Evolutionary conservation across 2,329 filamentous ascomycete species (phyloP).

Genomic region (Microdochium bolleyi): DNA sequence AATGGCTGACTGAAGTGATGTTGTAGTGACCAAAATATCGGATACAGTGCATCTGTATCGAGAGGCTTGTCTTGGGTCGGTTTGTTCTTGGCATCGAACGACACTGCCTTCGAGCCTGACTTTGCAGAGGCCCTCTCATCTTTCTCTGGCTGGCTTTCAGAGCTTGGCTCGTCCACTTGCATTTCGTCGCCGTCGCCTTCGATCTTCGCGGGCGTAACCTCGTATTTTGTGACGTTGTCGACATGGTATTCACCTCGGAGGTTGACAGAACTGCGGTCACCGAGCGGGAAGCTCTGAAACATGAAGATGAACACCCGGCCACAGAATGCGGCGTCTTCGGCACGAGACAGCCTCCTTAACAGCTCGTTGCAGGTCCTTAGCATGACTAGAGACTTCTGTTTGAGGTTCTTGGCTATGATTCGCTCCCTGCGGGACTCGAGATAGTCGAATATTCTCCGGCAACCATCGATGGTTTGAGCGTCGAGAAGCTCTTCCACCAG

Average conservation of each 20-base stretch:
- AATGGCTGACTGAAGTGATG: conserved; percentile 87
- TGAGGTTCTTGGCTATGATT: conserved; percentile 73
- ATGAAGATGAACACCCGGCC: conserved; percentile 97
- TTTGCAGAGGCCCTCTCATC: conserved; percentile 18
- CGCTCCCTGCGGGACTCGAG: conserved; percentile 87
- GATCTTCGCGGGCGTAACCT: conserved; percentile 40
- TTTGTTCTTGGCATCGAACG: conserved; percentile 34
- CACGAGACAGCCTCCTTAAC: conserved; percentile 84
- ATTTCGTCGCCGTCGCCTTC: conserved; percentile 41
- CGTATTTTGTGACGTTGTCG: conserved; percentile 86
- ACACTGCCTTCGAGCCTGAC: conserved; percentile 31
- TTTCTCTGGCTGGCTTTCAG: conserved; percentile 19
- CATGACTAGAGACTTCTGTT: conserved; percentile 80
- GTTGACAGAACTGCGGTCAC: conserved; percentile 96
- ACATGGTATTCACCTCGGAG: conserved; percentile 90
- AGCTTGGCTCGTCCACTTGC: conserved; percentile 51
- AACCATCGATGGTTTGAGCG: conserved; percentile 89
- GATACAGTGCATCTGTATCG: conserved; percentile 70
- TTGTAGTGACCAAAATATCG: conserved; percentile 90
- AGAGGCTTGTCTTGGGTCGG: conserved; percentile 38
- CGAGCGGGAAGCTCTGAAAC: conserved; percentile 94
- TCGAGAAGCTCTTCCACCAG: conserved; percentile 92
- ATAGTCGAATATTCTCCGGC: conserved; percentile 87
- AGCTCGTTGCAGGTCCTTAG: conserved; percentile 94
- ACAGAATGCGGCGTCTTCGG: conserved; percentile 95